Base-by-base conservation (phyloP, 495 filamentous ascomycete genomes). In the Extremus antarcticus region DNA sequence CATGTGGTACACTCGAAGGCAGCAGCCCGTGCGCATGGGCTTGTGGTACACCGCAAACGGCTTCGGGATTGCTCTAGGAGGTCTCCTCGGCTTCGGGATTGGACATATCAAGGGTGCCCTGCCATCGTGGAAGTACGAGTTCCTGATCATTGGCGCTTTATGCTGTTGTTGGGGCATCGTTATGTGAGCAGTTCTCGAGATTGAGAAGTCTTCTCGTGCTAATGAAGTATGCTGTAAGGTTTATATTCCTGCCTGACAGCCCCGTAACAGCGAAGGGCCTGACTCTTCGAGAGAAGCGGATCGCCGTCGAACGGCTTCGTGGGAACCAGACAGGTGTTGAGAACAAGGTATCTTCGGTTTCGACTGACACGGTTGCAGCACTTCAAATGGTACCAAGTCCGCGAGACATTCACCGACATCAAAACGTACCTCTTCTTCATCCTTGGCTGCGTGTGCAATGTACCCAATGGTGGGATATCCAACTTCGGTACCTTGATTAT, bases 401-500 rank as follows among this genome's bases (percentile, higher is more conserved):
- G 58, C 2, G 83, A 86, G 55, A 78, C 80, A 9, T 68, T 78
- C 38, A 55, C 70, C 21, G 83, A 86, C 57, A 69, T 77, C 43
- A 86, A 85, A 61, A 66, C 17, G 7, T 35, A 35, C 29, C 29
- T 35, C 29, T 35, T 35, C 29, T 35, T 35, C 29, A 35, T 35
- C 13, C 73, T 85, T 58, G 84, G 81, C 55, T 71, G 78, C 0
- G 75, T 79, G 7, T 74, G 73, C 54, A 76, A 76, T 56, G 70
- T 77, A 43, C 73, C 75, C 3, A 78, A 79, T 56, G 76, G 76
- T 47, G 74, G 73, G 1, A 78, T 86, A 40, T 75, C 72, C 3
- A 83, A 81, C 43, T 84, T 84, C 50, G 78, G 78, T 19, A 80
- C 77, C 0, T 68, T 83, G 17, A 78, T 84, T 47, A 82, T 84